Percentiles rank a stretch among this genome's conserved stretches.
These are phyloP conservation scores for Rubia peregrina DNA, from an alignment of 305 asterid genomes.

Conservation along the genomic window DNA sequence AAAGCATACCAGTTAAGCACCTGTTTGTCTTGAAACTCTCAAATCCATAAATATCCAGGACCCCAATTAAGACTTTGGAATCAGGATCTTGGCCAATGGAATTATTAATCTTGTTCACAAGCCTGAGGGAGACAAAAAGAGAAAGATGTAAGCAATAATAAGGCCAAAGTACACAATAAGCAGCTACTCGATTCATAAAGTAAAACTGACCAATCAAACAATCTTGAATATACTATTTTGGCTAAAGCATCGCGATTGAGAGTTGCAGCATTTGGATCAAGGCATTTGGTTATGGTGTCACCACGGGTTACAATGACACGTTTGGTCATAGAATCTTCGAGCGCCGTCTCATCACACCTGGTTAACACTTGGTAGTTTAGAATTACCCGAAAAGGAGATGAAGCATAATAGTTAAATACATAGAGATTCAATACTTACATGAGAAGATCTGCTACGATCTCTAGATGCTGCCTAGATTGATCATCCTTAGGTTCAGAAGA, in stretches of 20 bases:
- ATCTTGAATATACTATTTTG: constrained; percentile 66
- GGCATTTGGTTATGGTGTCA: constrained; percentile 75
- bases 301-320: constrained; percentile 85
- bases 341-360: constrained; percentile 71
- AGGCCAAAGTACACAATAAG: constrained; percentile 9
- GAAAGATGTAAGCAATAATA: constrained; percentile 14
- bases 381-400: background rate
- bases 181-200: constrained; percentile 1
- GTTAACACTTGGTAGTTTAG: background rate
- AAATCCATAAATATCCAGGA: constrained; percentile 94
- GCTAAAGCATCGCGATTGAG: constrained; percentile 79
- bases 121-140: constrained; percentile 41
- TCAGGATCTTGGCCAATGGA: constrained; percentile 92
- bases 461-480: constrained; percentile 3
- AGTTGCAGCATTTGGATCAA: constrained; percentile 61
- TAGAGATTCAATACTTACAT: constrained; percentile 12
- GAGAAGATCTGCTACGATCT: constrained; percentile 23
- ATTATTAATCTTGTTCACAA: constrained; percentile 76
- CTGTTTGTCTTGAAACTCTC: constrained; percentile 99
- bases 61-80: constrained; percentile 74
- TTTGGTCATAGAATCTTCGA: constrained; percentile 75
- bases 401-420: no score
- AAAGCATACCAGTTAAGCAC: constrained; percentile 99
- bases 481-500: constrained; percentile 15
- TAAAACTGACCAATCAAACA: constrained; percentile 77